phyloP scores from a whole-genome alignment of 1,284 basidiomycete species.

The Ganoderma lucidum region DNA sequence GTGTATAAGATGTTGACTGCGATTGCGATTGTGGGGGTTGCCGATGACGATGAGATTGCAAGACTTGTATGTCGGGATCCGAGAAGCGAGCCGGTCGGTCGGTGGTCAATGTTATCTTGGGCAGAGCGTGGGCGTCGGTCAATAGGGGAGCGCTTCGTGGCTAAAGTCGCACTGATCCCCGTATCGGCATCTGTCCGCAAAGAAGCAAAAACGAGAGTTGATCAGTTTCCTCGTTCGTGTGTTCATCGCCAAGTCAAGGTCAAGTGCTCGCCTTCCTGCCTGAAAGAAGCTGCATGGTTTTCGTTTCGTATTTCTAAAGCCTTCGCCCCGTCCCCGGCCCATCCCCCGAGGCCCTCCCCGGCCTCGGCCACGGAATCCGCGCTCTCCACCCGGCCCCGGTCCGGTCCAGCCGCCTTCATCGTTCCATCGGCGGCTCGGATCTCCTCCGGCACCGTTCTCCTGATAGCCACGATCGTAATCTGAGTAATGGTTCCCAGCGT shows the following conservation, averaged over 20 bases:
- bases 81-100: slow-evolving; percentile 5
- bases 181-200: slow-evolving; percentile 76
- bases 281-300: slow-evolving; percentile 88
- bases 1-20: not conserved
- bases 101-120: not conserved
- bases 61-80: not conserved
- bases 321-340: slow-evolving; percentile 57
- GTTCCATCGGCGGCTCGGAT: slow-evolving; percentile 52
- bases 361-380: slow-evolving; percentile 38
- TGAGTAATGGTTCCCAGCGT: slow-evolving; percentile 36
- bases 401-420: slow-evolving; percentile 42
- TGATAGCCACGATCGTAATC: slow-evolving; percentile 48
- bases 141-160: slow-evolving; percentile 55
- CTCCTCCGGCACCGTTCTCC: slow-evolving; percentile 44
- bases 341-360: slow-evolving; percentile 56
- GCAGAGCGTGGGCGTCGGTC: not conserved
- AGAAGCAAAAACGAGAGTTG: slow-evolving; percentile 42
- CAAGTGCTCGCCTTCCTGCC: slow-evolving; percentile 85
- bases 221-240: slow-evolving; percentile 57
- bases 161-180: slow-evolving; percentile 86
- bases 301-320: slow-evolving; percentile 80
- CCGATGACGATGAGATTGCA: slow-evolving; percentile 3
- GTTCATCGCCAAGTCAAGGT: slow-evolving; percentile 49
- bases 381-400: slow-evolving; percentile 39
- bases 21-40: not conserved